Evolutionary conservation across 331 rosid species (phyloP).

Genomic region (Malus hybrid): DNA sequence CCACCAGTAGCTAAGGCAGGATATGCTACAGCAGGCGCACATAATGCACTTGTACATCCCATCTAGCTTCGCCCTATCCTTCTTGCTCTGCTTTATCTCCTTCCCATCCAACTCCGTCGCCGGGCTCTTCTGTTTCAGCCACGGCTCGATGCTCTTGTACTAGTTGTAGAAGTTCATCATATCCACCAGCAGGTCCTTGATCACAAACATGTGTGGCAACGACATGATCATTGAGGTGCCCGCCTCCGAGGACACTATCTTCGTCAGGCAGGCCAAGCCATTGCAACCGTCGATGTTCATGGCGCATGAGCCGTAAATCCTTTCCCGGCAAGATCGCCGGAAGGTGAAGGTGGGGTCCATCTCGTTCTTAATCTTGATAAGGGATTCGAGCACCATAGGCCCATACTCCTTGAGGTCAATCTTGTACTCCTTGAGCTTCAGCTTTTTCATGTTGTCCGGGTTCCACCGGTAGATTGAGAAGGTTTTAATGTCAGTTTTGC

Average conservation of each 20-base stretch:
- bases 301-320: conserved; percentile 93
- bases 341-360: conserved; percentile 67
- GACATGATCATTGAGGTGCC: conserved; percentile 45
- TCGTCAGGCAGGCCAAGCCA: conserved; percentile 75
- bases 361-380: conserved; percentile 88
- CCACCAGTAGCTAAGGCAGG: conserved; percentile 99
- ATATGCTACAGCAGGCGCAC: conserved; percentile 90
- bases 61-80: conserved; percentile 75
- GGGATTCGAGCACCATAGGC: conserved; percentile 92
- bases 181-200: conserved; percentile 84
- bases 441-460: conserved; percentile 64
- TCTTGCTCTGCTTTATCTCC: conserved; percentile 77
- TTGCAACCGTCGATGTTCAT: conserved; percentile 97
- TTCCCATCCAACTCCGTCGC: conserved; percentile 36
- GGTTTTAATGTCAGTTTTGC: conserved; percentile 27
- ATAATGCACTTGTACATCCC: conserved; percentile 95
- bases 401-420: conserved; percentile 89
- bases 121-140: conserved; percentile 84
- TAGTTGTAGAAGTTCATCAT: conserved; percentile 90
- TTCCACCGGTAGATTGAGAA: conserved; percentile 93
- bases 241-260: conserved; percentile 34
- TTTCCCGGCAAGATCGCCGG: conserved; percentile 82
- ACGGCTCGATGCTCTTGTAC: conserved; percentile 93
- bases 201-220: conserved; percentile 84
- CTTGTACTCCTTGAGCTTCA: conserved; percentile 59